Conservation (phyloP, 2,329 filamentous ascomycete genomes). For the Nectriaceae sp. region DNA sequence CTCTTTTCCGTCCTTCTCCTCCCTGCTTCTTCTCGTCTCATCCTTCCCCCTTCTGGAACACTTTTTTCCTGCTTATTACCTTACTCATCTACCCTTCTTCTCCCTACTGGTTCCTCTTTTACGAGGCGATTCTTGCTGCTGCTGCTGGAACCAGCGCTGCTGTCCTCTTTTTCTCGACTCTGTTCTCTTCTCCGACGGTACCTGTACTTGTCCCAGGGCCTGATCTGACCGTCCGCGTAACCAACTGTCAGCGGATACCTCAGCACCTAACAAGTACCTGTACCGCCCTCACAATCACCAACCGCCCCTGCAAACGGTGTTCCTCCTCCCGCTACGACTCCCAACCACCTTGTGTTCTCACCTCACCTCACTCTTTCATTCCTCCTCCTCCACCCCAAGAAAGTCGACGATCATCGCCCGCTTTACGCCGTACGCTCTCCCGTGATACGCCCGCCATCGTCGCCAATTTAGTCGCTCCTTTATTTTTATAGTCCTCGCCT, state of each 20-base stretch:
- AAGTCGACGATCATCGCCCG: neutral
- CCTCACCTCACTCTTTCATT: slow-evolving; percentile 15
- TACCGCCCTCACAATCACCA: too few species aligned
- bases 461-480: slow-evolving; percentile 24
- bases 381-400: neutral
- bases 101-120: slow-evolving; percentile 1
- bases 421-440: too few species aligned
- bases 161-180: slow-evolving; percentile 17
- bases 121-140: slow-evolving; percentile 23
- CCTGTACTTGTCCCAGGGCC: slow-evolving; percentile 1
- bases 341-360: slow-evolving; percentile 12
- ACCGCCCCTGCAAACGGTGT: too few species aligned
- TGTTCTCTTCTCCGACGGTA: slow-evolving; percentile 16
- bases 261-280: too few species aligned
- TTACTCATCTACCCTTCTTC: slow-evolving; percentile 5
- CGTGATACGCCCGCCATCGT: slow-evolving; percentile 21
- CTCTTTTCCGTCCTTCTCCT: too few species aligned
- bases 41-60: neutral
- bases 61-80: slow-evolving; percentile 3
- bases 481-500: slow-evolving; percentile 10
- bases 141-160: slow-evolving; percentile 24
- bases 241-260: too few species aligned
- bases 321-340: neutral
- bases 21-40: neutral
- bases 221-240: slow-evolving; percentile 19